A percentile compares a stretch with the other conserved stretches of the same genome.
These are phyloP conservation scores for Penicillium waksmanii DNA, from an alignment of 495 filamentous ascomycete genomes.

Conservation along the genomic window DNA sequence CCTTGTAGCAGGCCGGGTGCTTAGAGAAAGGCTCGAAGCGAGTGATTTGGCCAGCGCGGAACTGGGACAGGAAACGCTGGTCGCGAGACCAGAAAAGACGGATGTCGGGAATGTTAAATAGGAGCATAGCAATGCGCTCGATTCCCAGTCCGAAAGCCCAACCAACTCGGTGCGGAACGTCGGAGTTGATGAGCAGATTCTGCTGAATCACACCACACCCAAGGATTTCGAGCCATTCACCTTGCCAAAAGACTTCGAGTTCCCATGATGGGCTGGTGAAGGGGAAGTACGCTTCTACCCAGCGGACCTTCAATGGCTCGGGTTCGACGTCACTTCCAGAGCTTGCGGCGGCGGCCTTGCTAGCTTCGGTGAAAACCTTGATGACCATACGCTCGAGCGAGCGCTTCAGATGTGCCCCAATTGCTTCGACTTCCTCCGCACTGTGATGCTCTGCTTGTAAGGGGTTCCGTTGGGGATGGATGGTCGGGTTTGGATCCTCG, in stretches of 20 bases:
- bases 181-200: slow-evolving; percentile 73
- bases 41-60: slow-evolving; percentile 66
- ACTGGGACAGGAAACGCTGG: slow-evolving; percentile 79
- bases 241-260: slow-evolving; percentile 92
- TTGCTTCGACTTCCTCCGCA: slow-evolving; percentile 75
- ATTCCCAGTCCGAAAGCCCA: slow-evolving; percentile 97
- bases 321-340: slow-evolving; percentile 48
- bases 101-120: slow-evolving; percentile 95
- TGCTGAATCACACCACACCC: slow-evolving; percentile 93
- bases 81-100: slow-evolving; percentile 96
- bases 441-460: slow-evolving; percentile 73
- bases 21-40: slow-evolving; percentile 87
- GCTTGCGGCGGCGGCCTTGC: slow-evolving; percentile 61
- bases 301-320: slow-evolving; percentile 81
- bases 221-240: slow-evolving; percentile 91
- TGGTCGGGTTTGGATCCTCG: slow-evolving; percentile 81
- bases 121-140: slow-evolving; percentile 93
- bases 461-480: slow-evolving; percentile 81
- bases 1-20: slow-evolving; percentile 83
- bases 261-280: slow-evolving; percentile 97
- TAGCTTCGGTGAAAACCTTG: slow-evolving; percentile 82
- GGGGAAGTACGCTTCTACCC: slow-evolving; percentile 96
- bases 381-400: slow-evolving; percentile 86
- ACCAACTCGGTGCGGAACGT: slow-evolving; percentile 73
- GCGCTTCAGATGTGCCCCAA: slow-evolving; percentile 86